Percentiles rank a stretch among this genome's conserved stretches.
phyloP scores from a whole-genome alignment of 2,329 filamentous ascomycete genomes.

The Ceratocystis alfenasii region DNA sequence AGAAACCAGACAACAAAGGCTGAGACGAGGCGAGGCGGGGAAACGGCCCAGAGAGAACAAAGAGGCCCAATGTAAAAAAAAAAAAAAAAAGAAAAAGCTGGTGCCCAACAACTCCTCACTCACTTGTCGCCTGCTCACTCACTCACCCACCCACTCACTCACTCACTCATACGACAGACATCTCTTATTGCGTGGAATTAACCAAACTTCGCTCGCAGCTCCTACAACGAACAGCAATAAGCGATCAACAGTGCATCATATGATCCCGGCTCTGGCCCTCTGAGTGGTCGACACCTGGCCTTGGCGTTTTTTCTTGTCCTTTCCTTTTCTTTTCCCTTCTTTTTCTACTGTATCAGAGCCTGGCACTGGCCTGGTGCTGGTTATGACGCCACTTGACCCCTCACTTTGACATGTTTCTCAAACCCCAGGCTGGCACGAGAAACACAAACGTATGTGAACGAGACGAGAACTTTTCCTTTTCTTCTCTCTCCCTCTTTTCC shows the following conservation, averaged over 20 bases:
- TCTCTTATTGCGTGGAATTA: too few species aligned
- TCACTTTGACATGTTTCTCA: conserved; percentile 13
- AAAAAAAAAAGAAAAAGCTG: background rate
- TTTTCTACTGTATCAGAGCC: background rate
- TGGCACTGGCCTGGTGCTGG: conserved; percentile 8
- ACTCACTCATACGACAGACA: background rate
- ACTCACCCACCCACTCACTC: background rate
- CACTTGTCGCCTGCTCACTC: background rate
- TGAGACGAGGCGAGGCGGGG: background rate
- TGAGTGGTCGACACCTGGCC: background rate
- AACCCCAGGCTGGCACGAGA: conserved; percentile 6
- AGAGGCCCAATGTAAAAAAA: background rate
- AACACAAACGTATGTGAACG: background rate
- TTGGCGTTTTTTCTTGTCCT: background rate
- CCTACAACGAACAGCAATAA: conserved; percentile 4
- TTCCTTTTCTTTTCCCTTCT: background rate
- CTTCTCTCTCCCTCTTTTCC: conserved; percentile 1
- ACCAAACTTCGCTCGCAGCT: background rate
- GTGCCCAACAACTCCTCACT: background rate
- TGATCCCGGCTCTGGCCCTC: background rate
- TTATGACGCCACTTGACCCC: conserved; percentile 9
- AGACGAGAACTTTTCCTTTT: conserved; percentile 9
- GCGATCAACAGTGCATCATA: background rate
- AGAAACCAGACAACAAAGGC: background rate
- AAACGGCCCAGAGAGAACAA: background rate